A percentile compares a stretch with the other conserved stretches of the same genome.
Evolutionary conservation across 768 basidiomycete genomes (phyloP).

Genomic region (Leccinum longicurvipes): DNA sequence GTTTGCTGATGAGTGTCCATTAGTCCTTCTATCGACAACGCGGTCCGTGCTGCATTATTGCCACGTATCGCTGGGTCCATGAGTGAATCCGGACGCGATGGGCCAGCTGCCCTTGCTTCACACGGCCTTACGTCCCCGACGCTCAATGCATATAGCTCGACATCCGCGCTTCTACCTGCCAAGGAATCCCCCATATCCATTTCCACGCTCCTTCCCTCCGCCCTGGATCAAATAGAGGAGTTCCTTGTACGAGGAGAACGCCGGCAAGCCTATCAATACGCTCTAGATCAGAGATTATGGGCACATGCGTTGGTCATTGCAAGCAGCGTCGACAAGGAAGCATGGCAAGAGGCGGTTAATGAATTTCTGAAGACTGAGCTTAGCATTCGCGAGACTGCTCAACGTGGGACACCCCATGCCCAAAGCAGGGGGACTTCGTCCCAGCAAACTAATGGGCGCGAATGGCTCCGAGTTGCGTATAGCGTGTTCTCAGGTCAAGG

Average conservation of each 20-base stretch:
- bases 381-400: slow-evolving; percentile 35
- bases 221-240: slow-evolving; percentile 74
- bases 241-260: slow-evolving; percentile 83
- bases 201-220: slow-evolving; percentile 55
- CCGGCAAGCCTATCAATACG: slow-evolving; percentile 81
- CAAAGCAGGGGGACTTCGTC: slow-evolving; percentile 20
- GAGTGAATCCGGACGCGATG: slow-evolving; percentile 22
- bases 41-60: slow-evolving; percentile 70
- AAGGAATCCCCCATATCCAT: slow-evolving; percentile 56
- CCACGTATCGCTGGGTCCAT: slow-evolving; percentile 44
- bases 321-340: slow-evolving; percentile 87
- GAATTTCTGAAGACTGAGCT: slow-evolving; percentile 84
- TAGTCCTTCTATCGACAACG: slow-evolving; percentile 65
- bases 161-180: slow-evolving; percentile 18
- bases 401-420: slow-evolving; percentile 10
- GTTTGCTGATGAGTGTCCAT: slow-evolving; percentile 16
- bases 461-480: slow-evolving; percentile 77
- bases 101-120: slow-evolving; percentile 14
- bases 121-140: slow-evolving; percentile 32
- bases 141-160: slow-evolving; percentile 16
- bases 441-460: slow-evolving; percentile 49
- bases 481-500: slow-evolving; percentile 85
- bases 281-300: slow-evolving; percentile 88
- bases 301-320: slow-evolving; percentile 94
- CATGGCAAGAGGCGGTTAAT: slow-evolving; percentile 87